A percentile compares a stretch with the other conserved stretches of the same genome.
Conservation (phyloP, 192 early-diverging fungal genomes). For the Mortierella antarctica region DNA sequence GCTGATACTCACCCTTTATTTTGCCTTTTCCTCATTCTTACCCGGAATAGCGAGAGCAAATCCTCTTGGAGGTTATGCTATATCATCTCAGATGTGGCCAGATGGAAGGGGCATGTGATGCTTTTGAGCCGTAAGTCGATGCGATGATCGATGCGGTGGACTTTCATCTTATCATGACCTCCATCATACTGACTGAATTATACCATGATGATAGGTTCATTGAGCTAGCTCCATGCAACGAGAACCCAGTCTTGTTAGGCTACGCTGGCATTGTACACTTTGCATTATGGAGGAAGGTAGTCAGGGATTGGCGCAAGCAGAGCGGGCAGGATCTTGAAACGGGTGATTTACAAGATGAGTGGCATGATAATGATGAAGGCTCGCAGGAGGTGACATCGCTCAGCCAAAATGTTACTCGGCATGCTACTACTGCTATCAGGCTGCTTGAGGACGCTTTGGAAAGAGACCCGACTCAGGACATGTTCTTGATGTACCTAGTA, state of each 20-base stretch:
- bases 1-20: too few species aligned
- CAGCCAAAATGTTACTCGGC: background rate
- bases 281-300: conserved; percentile 22
- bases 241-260: conserved; percentile 23
- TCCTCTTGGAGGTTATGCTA: conserved; percentile 22
- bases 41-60: conserved; percentile 9
- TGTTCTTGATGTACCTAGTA: conserved; percentile 32
- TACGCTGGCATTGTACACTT: conserved; percentile 37
- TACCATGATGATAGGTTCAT: conserved; percentile 1
- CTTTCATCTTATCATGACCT: background rate
- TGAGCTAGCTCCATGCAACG: conserved; percentile 18
- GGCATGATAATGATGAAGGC: conserved; percentile 2
- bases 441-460: conserved; percentile 21
- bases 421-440: conserved; percentile 4
- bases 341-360: background rate
- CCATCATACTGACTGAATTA: background rate
- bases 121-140: conserved; percentile 35
- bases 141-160: background rate
- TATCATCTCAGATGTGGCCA: conserved; percentile 34
- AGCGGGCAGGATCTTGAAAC: background rate
- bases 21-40: background rate
- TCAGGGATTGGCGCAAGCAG: background rate
- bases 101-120: conserved; percentile 19
- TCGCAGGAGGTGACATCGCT: background rate
- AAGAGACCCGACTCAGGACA: conserved; percentile 23